Base-by-base conservation (phyloP, 257 asterid genomes). In the Buddleja alternifolia region DNA sequence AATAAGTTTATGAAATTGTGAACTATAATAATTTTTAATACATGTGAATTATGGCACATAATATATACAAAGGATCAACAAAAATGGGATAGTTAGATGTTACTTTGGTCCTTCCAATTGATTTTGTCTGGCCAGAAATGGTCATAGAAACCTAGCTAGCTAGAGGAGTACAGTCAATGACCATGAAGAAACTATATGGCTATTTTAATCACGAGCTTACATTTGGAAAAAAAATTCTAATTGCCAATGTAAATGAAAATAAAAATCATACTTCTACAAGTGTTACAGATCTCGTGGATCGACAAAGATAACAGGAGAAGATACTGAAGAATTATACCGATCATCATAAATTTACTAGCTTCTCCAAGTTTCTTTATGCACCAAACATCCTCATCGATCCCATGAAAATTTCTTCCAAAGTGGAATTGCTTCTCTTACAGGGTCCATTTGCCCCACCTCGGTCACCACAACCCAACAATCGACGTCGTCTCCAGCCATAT, bases 341-440 rank as follows among this genome's bases (percentile, higher is more conserved):
- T 77, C 81, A 57, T 80, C 78, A n/a, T 19, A 29, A 41, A 1
- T 29, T 23, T 39, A 15, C 75, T 15, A 19, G 36, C 67, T 39
- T 47, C 57, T 12, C 70, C 76, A 14, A 88, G 80, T 52, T 71
- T 79, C 83, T 91, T 91, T 4, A 88, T 83, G 83, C 97, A 91
- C 97, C 96, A 91, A 10, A 91, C 50, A 70, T 91, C 92, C 53
- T 86, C 96, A 60, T n/a, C n/a, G n/a, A n/a, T 85, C 95, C 96
- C 96, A 88, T 1, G 97, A 91, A 46, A 88, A 86, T 58, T 73
- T 85, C 78, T 78, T 85, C 95, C 97, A 91, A 56, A 83, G 86
- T 2, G 97, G 97, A 15, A 91, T 73, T 0, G 82, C 88, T 64
- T 75, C 82, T 50, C 85, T 70, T 0, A 88, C 83, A 0, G 91